phyloP scores from a whole-genome alignment of 1,284 basidiomycete genomes.

The Microbotryomycetes sp. region DNA sequence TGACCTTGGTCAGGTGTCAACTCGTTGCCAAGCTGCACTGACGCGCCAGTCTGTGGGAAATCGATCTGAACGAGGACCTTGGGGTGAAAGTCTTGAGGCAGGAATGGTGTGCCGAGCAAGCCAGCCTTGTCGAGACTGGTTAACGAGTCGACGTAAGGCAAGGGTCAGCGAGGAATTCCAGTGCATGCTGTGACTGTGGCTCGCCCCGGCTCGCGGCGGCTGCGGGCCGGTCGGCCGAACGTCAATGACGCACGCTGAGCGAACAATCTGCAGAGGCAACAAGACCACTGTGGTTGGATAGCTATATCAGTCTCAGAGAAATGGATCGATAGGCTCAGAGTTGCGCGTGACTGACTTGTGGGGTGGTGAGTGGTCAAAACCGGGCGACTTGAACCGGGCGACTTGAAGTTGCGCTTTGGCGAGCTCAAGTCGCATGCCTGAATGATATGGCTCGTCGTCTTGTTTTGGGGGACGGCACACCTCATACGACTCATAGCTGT shows the following conservation, averaged over 20 bases:
- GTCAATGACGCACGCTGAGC: background rate
- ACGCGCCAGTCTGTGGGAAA: conserved; percentile 51
- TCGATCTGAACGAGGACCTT: conserved; percentile 47
- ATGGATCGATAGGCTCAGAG: no score
- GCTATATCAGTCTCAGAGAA: no score
- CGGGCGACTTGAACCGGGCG: no score
- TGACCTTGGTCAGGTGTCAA: conserved; percentile 49
- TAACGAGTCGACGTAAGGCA: background rate
- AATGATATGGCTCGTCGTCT: background rate
- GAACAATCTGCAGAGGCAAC: background rate
- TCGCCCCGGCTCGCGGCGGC: background rate
- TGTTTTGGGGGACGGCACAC: background rate
- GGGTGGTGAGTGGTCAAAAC: no score
- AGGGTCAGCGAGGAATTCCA: no score
- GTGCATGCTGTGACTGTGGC: background rate
- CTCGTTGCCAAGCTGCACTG: conserved; percentile 52
- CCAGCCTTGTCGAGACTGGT: conserved; percentile 13
- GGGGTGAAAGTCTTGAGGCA: conserved; percentile 52
- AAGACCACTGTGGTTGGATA: background rate
- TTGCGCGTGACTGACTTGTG: no score
- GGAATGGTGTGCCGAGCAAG: conserved; percentile 8
- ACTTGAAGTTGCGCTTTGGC: no score
- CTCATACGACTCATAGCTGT: background rate
- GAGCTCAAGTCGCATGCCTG: no score
- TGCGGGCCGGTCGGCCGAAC: background rate